These are phyloP conservation scores for Ophiostoma novo-ulmi DNA, from an alignment of 2,329 filamentous ascomycete genomes.

Conservation along the genomic window DNA sequence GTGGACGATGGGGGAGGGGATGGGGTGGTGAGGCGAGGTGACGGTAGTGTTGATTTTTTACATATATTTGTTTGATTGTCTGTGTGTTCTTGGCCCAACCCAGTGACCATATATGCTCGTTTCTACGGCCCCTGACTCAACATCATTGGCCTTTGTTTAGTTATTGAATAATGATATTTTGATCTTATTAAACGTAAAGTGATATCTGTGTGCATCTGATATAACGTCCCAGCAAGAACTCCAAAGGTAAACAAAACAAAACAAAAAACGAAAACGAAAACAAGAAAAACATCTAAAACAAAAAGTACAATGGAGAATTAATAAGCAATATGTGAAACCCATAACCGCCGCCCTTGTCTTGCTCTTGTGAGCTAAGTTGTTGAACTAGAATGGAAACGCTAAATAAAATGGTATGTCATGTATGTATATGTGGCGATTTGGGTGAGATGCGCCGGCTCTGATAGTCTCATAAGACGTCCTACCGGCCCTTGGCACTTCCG, in stretches of 20 bases:
- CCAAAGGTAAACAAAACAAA: conserved; percentile 1
- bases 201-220: not conserved
- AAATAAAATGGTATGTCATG: not conserved
- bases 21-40: not conserved
- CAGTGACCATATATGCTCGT: conserved; percentile 2
- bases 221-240: conserved; percentile 16
- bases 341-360: not conserved
- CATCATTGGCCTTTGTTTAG: conserved; percentile 14
- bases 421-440: not conserved
- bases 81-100: not conserved
- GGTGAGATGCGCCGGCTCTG: not conserved
- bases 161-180: not conserved
- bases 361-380: not conserved
- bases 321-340: conserved; percentile 15
- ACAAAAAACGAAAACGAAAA: not conserved
- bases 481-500: conserved; percentile 39
- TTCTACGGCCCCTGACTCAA: conserved; percentile 21
- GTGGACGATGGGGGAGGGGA: not conserved
- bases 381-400: conserved; percentile 7
- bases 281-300: not conserved
- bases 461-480: not conserved
- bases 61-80: not conserved
- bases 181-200: not conserved
- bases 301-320: not conserved
- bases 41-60: not conserved